Base-by-base conservation (phyloP, 257 asterid species). In the Schizonepeta tenuifolia region DNA sequence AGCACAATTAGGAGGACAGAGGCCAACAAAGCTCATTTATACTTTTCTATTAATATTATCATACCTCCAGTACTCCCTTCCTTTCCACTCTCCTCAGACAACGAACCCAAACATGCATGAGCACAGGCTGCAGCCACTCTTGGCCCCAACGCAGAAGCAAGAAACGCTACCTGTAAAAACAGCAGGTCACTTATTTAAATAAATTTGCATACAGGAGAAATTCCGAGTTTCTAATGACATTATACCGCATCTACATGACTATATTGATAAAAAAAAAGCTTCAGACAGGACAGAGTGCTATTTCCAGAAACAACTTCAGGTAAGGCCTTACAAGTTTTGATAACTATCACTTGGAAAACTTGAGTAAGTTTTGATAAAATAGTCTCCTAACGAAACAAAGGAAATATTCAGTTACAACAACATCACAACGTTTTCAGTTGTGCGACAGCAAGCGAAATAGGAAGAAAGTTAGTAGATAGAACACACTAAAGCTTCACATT, bases 41-140 rank as follows among this genome's bases (percentile, higher is more conserved):
- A 86, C 89, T 75, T 81, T 90, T 53, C 53, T 86, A 72, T 69
- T 33, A 9, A 83, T 76, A 70, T 81, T n/a, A 69, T 59, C 44
- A 62, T 73, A 54, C 81, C 92, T 55, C 82, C 89, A 80, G 89
- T 77, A 77, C 77, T 83, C 67, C 78, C 86, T 75, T 84, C 93
- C 75, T 72, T 79, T 61, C 75, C 78, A 73, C 82, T 78, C 71
- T 86, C 92, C 74, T 83, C 82, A 15, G 90, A 86, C 71, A 93
- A 79, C 31, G 88, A 88, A 63, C 87, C 87, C 83, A 93, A 74
- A 40, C 91, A 89, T 70, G 95, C 93, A 80, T 93, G 98, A 58
- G 98, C 96, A 85, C 98, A 93, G 53, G 96, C 96, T 72, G 98
- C 98, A 85, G 97, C 97, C 70, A 93, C 97, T 77, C 98, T 91